Evolutionary conservation across 805 yeast genomes (phyloP).

Genomic region (Saccharomycopsis sp.): DNA sequence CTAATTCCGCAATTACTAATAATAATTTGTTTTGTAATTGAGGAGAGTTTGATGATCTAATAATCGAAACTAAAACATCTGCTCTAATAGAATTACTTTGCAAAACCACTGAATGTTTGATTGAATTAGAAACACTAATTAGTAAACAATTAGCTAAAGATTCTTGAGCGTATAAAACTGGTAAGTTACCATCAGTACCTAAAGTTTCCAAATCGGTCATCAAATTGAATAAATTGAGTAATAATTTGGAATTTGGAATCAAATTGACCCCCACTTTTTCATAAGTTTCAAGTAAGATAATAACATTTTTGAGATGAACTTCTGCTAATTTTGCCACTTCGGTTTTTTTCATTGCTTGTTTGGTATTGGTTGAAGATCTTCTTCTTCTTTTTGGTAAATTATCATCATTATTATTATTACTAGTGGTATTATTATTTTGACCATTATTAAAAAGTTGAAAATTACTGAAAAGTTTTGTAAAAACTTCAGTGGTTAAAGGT

Average conservation of each 20-base stretch:
- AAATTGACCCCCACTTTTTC: constrained; percentile 35
- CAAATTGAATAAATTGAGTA: constrained; percentile 46
- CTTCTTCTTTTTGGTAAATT: constrained; percentile 72
- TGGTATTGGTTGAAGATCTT: constrained; percentile 65
- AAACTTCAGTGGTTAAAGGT: constrained; percentile 42
- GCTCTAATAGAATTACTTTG: constrained; percentile 70
- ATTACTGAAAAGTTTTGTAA: constrained; percentile 47
- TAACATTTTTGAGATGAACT: constrained; percentile 63
- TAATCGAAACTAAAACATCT: constrained; percentile 83
- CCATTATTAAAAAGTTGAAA: constrained; percentile 43
- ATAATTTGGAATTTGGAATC: constrained; percentile 31
- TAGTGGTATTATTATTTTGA: constrained; percentile 23
- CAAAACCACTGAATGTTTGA: constrained; percentile 28
- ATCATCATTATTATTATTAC: constrained; percentile 17
- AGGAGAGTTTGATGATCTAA: constrained; percentile 81
- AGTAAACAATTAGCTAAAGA: constrained; percentile 80
- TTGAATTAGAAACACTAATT: constrained; percentile 49
- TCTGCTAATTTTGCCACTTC: constrained; percentile 70
- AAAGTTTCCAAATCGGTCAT: constrained; percentile 71
- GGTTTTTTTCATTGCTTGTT: constrained; percentile 60
- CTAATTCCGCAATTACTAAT: constrained; percentile 78
- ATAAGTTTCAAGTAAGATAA: constrained; percentile 69
- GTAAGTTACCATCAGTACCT: constrained; percentile 84
- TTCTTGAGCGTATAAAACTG: constrained; percentile 87
- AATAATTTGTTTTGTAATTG: constrained; percentile 88